Base-by-base conservation (phyloP, 768 basidiomycete species). In the Grammothele lineata region DNA sequence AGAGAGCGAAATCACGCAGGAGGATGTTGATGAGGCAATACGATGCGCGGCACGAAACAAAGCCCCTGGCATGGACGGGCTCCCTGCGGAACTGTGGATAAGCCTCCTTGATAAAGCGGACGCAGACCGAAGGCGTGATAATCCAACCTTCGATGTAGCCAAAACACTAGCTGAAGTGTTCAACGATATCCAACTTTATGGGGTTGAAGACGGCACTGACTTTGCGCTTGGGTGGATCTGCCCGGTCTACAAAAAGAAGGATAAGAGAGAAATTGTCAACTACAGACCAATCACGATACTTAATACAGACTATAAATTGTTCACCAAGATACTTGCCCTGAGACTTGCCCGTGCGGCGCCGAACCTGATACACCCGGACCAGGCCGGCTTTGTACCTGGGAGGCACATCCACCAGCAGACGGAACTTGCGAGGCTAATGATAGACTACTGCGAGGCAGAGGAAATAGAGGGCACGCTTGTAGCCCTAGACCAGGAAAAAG, bases 211-310 rank as follows among this genome's bases (percentile, higher is more conserved):
- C 14, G 14, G 14, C 7, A 30, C 17, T 15, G n/a, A n/a, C n/a
- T 75, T 70, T 39, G 19, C 60, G 0, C 30, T 57, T 7, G 72
- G 71, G 0, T 58, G 55, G 53, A 61, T 65, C 53, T 59, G 67
- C 57, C 70, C 65, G 0, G 17, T 75, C 0, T 74, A 69, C 47
- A 75, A 75, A 32, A 74, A 76, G 37, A 64, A 55, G 17, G 53
- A 57, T 27, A 12, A 30, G 10, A 40, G 26, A 3, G 26, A 47
- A 5, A 45, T 55, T 9, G 46, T 22, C 1, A 51, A 51, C 23
- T 55, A 55, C 34, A 24, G 54, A 10, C 57, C 57, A 1, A 58
- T 58, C 9, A 58, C 57, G 2, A 40, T 58, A 0, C 47, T 69
- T 0, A 68, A 70, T 37, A 57, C 61, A 0, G 62, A 68, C 43